A percentile compares a stretch with the other conserved stretches of the same genome.
phyloP scores from a whole-genome alignment of 108 stramenopile genomes.

The Cylindrotheca closterium region DNA sequence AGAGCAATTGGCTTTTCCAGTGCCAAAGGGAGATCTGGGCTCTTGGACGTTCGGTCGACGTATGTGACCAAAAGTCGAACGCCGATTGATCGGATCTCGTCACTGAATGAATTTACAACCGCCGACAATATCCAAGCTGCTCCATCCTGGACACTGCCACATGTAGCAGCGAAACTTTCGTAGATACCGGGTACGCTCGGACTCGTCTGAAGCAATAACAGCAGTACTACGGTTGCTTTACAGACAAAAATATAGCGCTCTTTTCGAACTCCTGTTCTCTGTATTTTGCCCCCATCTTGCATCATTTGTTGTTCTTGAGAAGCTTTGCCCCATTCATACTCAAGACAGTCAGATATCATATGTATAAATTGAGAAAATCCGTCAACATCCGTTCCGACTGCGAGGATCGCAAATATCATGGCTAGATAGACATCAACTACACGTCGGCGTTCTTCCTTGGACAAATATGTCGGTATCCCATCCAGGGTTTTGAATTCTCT shows the following conservation, averaged over 20 bases:
- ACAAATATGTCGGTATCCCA: background rate
- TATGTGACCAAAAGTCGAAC: conserved; percentile 63
- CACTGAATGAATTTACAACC: conserved; percentile 69
- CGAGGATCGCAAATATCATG: conserved; percentile 54
- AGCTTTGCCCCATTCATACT: conserved; percentile 45
- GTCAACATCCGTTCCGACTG: conserved; percentile 25
- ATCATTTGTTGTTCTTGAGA: conserved; percentile 9
- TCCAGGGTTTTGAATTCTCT: background rate
- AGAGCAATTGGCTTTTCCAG: conserved; percentile 10
- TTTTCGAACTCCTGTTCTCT: background rate
- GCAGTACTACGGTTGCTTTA: conserved; percentile 35
- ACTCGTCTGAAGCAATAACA: conserved; percentile 32
- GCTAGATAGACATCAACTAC: conserved; percentile 52
- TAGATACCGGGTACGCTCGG: conserved; percentile 37
- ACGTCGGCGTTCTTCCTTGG: conserved; percentile 32
- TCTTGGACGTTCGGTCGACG: conserved; percentile 29
- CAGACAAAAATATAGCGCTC: conserved; percentile 9
- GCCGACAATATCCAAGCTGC: conserved; percentile 75
- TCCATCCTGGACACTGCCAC: conserved; percentile 50
- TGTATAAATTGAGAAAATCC: conserved; percentile 49
- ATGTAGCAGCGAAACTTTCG: conserved; percentile 38
- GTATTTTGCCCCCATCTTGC: too few relatives aligned
- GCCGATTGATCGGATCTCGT: conserved; percentile 59
- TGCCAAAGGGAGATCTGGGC: conserved; percentile 29
- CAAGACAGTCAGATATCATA: conserved; percentile 53